Evolutionary conservation across 768 basidiomycete species (phyloP).

Genomic region (Boletus barrowsii): DNA sequence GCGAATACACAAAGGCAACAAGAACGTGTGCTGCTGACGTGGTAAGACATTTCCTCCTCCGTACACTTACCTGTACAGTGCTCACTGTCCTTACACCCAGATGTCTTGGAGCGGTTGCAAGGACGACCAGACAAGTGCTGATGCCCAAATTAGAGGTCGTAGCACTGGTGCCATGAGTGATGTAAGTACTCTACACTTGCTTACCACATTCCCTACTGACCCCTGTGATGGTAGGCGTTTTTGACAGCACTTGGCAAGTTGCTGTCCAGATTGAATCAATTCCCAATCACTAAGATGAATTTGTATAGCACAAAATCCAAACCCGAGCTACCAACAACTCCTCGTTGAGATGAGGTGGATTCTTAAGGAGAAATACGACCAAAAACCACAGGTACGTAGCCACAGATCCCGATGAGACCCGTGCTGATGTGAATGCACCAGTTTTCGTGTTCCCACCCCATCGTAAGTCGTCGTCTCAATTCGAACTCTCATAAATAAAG

Average conservation of each 20-base stretch:
- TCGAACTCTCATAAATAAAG: not conserved
- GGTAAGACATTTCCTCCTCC: conserved; percentile 41
- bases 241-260: conserved; percentile 50
- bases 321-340: conserved; percentile 53
- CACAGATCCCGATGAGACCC: not conserved
- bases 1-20: conserved; percentile 54
- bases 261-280: not conserved
- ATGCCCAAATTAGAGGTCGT: conserved; percentile 61
- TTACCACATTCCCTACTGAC: not conserved
- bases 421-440: conserved; percentile 12
- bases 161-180: conserved; percentile 81
- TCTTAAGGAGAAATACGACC: conserved; percentile 46
- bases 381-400: conserved; percentile 50
- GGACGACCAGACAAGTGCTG: conserved; percentile 80
- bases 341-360: conserved; percentile 46
- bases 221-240: conserved; percentile 44
- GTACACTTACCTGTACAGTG: not conserved
- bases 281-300: not conserved
- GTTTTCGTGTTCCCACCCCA: conserved; percentile 43
- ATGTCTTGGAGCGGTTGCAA: conserved; percentile 87
- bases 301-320: conserved; percentile 39
- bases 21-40: conserved; percentile 84
- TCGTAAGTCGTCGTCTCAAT: conserved; percentile 32
- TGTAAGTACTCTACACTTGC: conserved; percentile 38
- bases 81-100: conserved; percentile 32